Evolutionary conservation across 805 yeast genomes (phyloP).

Genomic region (Metschnikowia lachancei): DNA sequence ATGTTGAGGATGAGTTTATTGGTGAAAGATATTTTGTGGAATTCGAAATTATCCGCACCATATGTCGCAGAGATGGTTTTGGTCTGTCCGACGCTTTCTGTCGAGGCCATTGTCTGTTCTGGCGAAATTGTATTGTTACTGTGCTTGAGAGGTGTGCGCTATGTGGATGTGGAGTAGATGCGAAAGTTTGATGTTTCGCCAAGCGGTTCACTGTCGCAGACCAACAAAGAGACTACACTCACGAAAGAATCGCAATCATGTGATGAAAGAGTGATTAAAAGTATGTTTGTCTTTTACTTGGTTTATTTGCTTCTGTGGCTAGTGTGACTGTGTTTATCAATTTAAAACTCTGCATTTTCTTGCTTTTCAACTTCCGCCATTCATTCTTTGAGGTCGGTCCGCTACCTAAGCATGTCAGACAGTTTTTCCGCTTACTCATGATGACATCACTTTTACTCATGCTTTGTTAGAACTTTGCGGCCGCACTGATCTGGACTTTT

Average conservation of each 20-base stretch:
- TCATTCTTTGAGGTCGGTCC: not conserved
- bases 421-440: conserved; percentile 8
- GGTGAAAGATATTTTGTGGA: conserved; percentile 31
- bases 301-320: too few species aligned
- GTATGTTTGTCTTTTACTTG: too few species aligned
- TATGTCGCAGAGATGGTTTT: conserved; percentile 1
- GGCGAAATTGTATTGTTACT: not conserved
- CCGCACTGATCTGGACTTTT: conserved; percentile 5
- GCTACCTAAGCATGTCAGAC: not conserved
- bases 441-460: conserved; percentile 6
- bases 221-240: too few species aligned
- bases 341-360: not conserved
- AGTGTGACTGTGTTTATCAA: too few species aligned
- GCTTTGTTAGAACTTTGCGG: conserved; percentile 3
- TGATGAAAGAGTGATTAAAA: too few species aligned
- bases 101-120: not conserved
- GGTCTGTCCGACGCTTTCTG: not conserved
- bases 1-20: conserved; percentile 42
- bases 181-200: too few species aligned
- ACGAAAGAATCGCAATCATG: too few species aligned
- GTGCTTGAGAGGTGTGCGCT: not conserved
- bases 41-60: conserved; percentile 12
- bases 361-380: not conserved
- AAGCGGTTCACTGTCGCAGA: too few species aligned
- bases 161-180: too few species aligned